Evolutionary conservation across 83 land plant genomes (phyloP).

Genomic region (Larix sibirica): DNA sequence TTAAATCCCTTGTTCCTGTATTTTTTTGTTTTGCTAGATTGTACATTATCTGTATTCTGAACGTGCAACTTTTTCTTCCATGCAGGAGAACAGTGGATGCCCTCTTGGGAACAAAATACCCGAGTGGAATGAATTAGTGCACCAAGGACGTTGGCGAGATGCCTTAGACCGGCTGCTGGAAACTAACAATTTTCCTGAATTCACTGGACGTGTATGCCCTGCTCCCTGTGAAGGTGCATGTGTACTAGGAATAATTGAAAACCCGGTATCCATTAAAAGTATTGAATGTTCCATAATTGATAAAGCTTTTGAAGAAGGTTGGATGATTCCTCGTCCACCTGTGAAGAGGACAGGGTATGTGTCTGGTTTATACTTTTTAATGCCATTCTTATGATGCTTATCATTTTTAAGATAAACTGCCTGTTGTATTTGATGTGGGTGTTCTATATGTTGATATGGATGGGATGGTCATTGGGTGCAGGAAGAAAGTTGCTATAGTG

Average conservation of each 20-base stretch:
- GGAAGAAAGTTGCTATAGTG: slow-evolving; percentile 88
- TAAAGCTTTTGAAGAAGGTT: slow-evolving; percentile 95
- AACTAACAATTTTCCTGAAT: slow-evolving; percentile 99
- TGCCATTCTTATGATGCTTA: background rate
- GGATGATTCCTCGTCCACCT: slow-evolving; percentile 99
- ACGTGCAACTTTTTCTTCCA: background rate
- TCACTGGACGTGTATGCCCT: slow-evolving; percentile 98
- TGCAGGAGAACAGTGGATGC: slow-evolving; percentile 94
- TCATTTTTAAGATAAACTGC: background rate
- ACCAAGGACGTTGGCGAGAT: slow-evolving; percentile 96
- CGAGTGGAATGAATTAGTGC: slow-evolving; percentile 94
- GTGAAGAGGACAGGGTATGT: slow-evolving; percentile 83
- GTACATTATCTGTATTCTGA: background rate
- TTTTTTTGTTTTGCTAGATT: background rate
- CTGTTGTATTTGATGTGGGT: background rate
- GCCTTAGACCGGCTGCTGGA: slow-evolving; percentile 92
- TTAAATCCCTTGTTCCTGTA: too few species aligned
- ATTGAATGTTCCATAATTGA: slow-evolving; percentile 97
- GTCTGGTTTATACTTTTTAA: background rate
- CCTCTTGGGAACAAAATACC: slow-evolving; percentile 99
- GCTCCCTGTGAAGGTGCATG: slow-evolving; percentile 99
- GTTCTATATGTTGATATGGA: background rate
- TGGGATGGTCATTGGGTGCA: slow-evolving; percentile 31
- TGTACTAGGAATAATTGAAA: slow-evolving; percentile 98
- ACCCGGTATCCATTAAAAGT: slow-evolving; percentile 95